phyloP scores from a whole-genome alignment of 2,329 filamentous ascomycete species.

The Calonectria ilicicola region DNA sequence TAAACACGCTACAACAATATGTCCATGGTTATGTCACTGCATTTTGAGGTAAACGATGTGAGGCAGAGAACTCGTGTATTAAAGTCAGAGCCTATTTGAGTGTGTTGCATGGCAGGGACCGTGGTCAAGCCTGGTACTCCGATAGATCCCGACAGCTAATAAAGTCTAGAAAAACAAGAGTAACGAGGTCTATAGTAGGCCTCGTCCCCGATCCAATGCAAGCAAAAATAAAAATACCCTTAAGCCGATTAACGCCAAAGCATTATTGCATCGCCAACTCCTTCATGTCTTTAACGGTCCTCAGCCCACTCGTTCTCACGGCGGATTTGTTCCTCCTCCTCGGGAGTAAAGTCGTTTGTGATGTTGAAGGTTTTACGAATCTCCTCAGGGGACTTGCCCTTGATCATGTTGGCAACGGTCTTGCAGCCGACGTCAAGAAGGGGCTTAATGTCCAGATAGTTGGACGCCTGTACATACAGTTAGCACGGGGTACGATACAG shows the following conservation, averaged over 20 bases:
- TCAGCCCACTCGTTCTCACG: slow-evolving; percentile 94
- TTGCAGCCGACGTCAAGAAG: slow-evolving; percentile 98
- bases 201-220: slow-evolving; percentile 24
- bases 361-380: slow-evolving; percentile 99
- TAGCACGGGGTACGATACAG: background rate
- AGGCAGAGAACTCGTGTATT: background rate
- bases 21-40: too few relatives aligned
- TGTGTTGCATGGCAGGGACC: background rate
- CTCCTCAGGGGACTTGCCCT: slow-evolving; percentile 99
- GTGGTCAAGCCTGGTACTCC: slow-evolving; percentile 23
- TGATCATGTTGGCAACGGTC: slow-evolving; percentile 99
- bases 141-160: slow-evolving; percentile 17
- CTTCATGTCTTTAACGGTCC: slow-evolving; percentile 69
- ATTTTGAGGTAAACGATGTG: too few relatives aligned
- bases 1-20: too few relatives aligned
- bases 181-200: slow-evolving; percentile 6
- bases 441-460: slow-evolving; percentile 99
- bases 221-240: slow-evolving; percentile 34
- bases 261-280: slow-evolving; percentile 22
- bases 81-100: slow-evolving; percentile 3
- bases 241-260: slow-evolving; percentile 42
- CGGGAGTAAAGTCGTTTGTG: slow-evolving; percentile 98
- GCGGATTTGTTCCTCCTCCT: slow-evolving; percentile 98
- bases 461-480: slow-evolving; percentile 77
- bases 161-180: slow-evolving; percentile 19